phyloP scores from a whole-genome alignment of 306 rosid genomes.

The Ziziphus jujuba region DNA sequence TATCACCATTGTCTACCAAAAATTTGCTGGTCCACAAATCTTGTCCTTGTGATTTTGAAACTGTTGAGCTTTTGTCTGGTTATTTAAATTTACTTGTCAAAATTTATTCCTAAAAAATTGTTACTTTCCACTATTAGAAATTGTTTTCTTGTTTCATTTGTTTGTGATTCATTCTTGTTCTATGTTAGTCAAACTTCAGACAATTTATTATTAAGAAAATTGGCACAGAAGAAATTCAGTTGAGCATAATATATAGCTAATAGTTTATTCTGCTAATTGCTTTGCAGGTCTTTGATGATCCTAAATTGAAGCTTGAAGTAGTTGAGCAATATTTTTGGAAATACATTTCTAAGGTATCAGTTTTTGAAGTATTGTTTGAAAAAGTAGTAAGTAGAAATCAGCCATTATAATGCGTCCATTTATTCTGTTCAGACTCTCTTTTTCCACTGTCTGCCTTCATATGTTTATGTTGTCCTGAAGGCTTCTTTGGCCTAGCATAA shows the following conservation, averaged over 20 bases:
- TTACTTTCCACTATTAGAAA: too few species aligned
- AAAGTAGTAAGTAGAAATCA: neutral
- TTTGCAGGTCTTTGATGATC: constrained; percentile 56
- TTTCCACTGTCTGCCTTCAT: neutral
- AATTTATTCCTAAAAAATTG: neutral
- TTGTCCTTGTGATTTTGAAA: neutral
- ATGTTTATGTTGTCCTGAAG: constrained; percentile 5
- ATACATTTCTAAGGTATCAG: constrained; percentile 69
- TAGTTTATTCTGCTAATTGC: constrained; percentile 30
- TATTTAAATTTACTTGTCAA: neutral
- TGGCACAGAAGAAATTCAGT: too few species aligned
- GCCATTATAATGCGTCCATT: neutral
- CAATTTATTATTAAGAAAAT: neutral
- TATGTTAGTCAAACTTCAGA: neutral
- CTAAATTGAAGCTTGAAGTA: constrained; percentile 85
- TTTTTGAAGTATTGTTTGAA: neutral
- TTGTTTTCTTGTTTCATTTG: too few species aligned
- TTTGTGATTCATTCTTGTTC: neutral
- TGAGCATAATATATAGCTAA: neutral
- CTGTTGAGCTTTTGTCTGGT: neutral
- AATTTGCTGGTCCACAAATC: neutral
- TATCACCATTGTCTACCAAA: neutral
- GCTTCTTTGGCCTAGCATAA: neutral
- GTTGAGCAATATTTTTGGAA: constrained; percentile 78
- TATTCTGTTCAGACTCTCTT: constrained; percentile 15